Evolutionary conservation across 2,329 filamentous ascomycete genomes (phyloP).

Genomic region (Penicillium occitanis): DNA sequence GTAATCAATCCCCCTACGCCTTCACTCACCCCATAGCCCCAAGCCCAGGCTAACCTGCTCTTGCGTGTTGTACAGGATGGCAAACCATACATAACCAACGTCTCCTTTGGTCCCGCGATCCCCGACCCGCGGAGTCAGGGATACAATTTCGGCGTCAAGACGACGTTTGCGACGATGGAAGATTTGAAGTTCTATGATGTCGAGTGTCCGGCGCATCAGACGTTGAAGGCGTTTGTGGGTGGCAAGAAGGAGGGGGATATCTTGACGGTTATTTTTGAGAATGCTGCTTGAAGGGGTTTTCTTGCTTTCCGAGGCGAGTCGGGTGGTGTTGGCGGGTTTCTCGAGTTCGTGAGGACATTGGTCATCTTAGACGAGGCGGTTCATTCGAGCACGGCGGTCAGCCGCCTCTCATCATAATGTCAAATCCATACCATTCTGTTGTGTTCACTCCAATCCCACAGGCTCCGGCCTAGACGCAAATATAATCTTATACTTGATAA

Average conservation of each 20-base stretch:
- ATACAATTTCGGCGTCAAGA: slow-evolving; percentile 64
- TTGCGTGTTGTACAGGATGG: slow-evolving; percentile 55
- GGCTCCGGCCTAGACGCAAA: slow-evolving; percentile 86
- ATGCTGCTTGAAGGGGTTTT: slow-evolving; percentile 26
- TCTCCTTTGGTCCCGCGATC: slow-evolving; percentile 56
- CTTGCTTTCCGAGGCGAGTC: background rate
- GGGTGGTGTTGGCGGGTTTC: background rate
- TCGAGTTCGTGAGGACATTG: background rate
- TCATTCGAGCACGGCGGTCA: background rate
- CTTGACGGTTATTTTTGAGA: slow-evolving; percentile 41
- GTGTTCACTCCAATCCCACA: slow-evolving; percentile 54
- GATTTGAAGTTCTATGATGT: slow-evolving; percentile 72
- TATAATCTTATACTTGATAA: slow-evolving; percentile 81
- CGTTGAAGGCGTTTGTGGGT: slow-evolving; percentile 41
- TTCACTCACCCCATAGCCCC: too few species aligned
- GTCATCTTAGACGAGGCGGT: background rate
- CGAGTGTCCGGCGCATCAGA: slow-evolving; percentile 56
- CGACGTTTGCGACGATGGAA: slow-evolving; percentile 62
- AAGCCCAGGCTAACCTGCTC: background rate
- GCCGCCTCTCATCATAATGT: background rate
- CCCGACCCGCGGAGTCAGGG: slow-evolving; percentile 63
- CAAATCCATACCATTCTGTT: background rate
- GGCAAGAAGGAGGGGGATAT: slow-evolving; percentile 37
- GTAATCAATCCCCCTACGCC: slow-evolving; percentile 27
- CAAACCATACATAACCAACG: slow-evolving; percentile 66